A percentile compares a stretch with the other conserved stretches of the same genome.
Conservation (phyloP, 768 basidiomycete species). For the Pholiota conissans region DNA sequence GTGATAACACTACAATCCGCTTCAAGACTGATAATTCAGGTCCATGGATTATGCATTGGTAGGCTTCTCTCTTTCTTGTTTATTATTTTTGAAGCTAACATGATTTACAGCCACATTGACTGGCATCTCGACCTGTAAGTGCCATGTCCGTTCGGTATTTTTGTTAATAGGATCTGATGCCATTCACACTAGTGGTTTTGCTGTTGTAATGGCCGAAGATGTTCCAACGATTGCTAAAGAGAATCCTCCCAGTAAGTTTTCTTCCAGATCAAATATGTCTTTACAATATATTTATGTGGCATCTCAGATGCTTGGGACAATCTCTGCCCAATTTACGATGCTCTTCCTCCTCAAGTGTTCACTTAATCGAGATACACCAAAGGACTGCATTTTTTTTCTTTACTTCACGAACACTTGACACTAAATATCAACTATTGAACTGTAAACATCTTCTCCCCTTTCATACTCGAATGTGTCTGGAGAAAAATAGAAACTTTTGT, state of each 20-base stretch:
- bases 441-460: too few species aligned
- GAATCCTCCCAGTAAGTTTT: slow-evolving; percentile 23
- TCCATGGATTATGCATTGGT: slow-evolving; percentile 44
- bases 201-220: slow-evolving; percentile 38
- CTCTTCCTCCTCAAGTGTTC: slow-evolving; percentile 1
- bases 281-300: not conserved
- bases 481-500: too few species aligned
- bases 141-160: not conserved
- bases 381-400: too few species aligned
- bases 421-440: too few species aligned
- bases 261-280: too few species aligned
- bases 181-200: slow-evolving; percentile 23
- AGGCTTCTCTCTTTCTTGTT: slow-evolving; percentile 28
- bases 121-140: slow-evolving; percentile 39
- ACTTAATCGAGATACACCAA: not conserved
- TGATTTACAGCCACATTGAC: slow-evolving; percentile 29
- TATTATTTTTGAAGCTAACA: not conserved
- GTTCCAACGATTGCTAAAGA: slow-evolving; percentile 13
- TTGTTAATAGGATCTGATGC: not conserved
- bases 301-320: slow-evolving; percentile 25
- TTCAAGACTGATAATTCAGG: slow-evolving; percentile 66
- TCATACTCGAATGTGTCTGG: too few species aligned
- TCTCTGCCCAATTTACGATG: not conserved
- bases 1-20: slow-evolving; percentile 49
- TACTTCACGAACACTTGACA: too few species aligned